Conservation (phyloP, 441 rosid genomes). For the Lagerstroemia fauriei region DNA sequence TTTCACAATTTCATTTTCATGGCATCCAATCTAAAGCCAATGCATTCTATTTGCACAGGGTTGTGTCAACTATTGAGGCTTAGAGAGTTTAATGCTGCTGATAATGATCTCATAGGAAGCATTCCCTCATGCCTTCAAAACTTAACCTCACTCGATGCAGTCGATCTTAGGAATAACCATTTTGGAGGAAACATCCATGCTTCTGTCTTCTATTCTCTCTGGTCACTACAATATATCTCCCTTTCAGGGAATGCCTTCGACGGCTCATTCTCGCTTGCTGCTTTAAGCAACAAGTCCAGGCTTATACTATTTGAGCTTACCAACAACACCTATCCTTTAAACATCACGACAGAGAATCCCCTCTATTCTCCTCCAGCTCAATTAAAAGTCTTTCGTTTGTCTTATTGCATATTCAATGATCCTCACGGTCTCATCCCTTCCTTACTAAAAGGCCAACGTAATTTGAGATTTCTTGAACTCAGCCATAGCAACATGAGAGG, state of each 20-base stretch:
- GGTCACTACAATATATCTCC: not conserved
- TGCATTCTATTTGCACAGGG: constrained; percentile 10
- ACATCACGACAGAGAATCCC: constrained; percentile 16
- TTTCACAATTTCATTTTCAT: not conserved
- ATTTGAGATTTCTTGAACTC: constrained; percentile 8
- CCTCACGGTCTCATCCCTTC: constrained; percentile 30
- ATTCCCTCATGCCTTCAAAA: constrained; percentile 20
- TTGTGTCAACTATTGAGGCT: constrained; percentile 23
- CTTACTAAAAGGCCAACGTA: constrained; percentile 30
- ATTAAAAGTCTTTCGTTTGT: not conserved
- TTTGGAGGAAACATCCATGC: constrained; percentile 1
- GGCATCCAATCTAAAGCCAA: not conserved
- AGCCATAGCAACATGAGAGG: constrained; percentile 3
- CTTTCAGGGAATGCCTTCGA: constrained; percentile 9
- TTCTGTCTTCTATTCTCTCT: not conserved
- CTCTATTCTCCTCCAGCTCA: not conserved
- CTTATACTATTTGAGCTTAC: constrained; percentile 2
- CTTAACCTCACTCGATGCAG: constrained; percentile 25
- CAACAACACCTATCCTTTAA: not conserved
- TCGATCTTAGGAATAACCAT: not conserved
- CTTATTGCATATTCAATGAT: not conserved
- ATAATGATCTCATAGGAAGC: not conserved
- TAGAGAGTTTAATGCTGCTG: not conserved
- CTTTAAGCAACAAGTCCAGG: not conserved
- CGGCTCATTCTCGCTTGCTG: not conserved